phyloP scores from a whole-genome alignment of 345 rosid species.

The Arabidopsis arenosa region DNA sequence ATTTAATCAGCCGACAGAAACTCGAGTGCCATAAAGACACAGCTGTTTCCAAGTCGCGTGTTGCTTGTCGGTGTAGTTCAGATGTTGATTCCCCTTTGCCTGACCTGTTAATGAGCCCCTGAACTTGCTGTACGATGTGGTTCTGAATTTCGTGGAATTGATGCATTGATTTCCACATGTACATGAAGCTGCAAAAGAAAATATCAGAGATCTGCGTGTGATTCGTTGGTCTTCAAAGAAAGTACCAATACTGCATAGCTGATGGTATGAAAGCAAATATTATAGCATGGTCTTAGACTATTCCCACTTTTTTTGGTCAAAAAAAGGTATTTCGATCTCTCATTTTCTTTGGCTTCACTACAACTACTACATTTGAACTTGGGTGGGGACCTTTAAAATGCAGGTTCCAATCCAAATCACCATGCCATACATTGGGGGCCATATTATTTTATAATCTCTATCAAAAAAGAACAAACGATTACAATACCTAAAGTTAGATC shows the following conservation, averaged over 20 bases:
- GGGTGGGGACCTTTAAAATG: not conserved
- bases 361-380: slow-evolving; percentile 18
- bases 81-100: slow-evolving; percentile 84
- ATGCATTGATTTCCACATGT: slow-evolving; percentile 97
- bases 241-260: not conserved
- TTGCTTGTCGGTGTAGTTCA: slow-evolving; percentile 88
- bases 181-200: slow-evolving; percentile 74
- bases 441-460: not conserved
- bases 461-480: no score
- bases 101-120: slow-evolving; percentile 80
- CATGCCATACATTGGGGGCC: not conserved
- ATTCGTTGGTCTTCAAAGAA: not conserved
- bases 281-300: slow-evolving; percentile 6
- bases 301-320: no score
- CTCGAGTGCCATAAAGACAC: slow-evolving; percentile 91
- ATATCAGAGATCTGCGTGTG: not conserved
- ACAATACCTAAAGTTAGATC: no score
- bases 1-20: slow-evolving; percentile 79
- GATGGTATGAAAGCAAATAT: not conserved
- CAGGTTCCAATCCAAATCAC: not conserved
- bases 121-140: slow-evolving; percentile 90
- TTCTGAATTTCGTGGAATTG: slow-evolving; percentile 86
- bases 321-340: not conserved
- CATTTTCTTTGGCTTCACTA: not conserved
- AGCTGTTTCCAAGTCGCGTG: slow-evolving; percentile 90